A percentile compares a stretch with the other conserved stretches of the same genome.
phyloP scores from a whole-genome alignment of 768 basidiomycete genomes.

The Lactarius evosmus region DNA sequence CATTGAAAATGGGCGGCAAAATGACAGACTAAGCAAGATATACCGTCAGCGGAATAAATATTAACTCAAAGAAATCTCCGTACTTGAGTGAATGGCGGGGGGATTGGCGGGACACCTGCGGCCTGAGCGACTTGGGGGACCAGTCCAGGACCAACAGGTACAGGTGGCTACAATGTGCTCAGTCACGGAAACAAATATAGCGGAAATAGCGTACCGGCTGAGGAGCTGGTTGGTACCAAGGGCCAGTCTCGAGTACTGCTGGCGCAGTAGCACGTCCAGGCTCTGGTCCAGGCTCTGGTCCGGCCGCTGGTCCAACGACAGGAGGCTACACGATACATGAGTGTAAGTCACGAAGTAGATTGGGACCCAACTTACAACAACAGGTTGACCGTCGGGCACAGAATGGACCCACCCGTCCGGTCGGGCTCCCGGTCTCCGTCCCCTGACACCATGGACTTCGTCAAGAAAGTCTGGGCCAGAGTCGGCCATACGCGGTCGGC shows the following conservation, averaged over 20 bases:
- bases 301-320: not conserved
- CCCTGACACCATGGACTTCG: not conserved
- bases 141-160: not conserved
- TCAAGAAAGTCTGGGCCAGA: not conserved
- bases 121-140: not conserved
- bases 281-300: not conserved
- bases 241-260: not conserved
- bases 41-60: not conserved
- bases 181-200: not conserved
- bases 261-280: constrained; percentile 14
- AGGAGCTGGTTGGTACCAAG: constrained; percentile 5
- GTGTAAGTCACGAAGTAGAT: not conserved
- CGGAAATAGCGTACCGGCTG: not conserved
- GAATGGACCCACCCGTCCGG: constrained; percentile 7
- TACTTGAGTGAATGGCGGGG: constrained; percentile 25
- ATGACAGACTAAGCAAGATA: constrained; percentile 49
- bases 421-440: not conserved
- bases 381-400: not conserved
- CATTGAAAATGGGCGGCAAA: constrained; percentile 59
- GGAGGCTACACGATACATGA: constrained; percentile 11
- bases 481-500: not conserved
- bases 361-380: not conserved
- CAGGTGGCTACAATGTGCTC: constrained; percentile 8
- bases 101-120: not conserved
- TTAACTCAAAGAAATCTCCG: constrained; percentile 22